These are phyloP conservation scores for Prunus persica DNA, from an alignment of 306 rosid genomes.

Conservation along the genomic window DNA sequence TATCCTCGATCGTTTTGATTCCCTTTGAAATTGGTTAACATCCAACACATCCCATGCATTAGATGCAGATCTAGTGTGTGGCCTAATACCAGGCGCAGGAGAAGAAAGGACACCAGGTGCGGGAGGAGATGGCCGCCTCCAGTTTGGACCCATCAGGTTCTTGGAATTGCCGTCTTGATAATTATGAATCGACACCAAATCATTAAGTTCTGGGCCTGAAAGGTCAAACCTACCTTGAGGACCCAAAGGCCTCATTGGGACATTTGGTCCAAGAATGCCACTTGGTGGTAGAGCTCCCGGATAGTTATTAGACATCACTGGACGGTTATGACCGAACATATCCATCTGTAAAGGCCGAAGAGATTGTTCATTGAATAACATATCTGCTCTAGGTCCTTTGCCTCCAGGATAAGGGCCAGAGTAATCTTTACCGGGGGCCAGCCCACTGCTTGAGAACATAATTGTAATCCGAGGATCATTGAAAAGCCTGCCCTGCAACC, in stretches of 20 bases:
- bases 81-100: conserved; percentile 55
- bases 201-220: conserved; percentile 65
- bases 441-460: conserved; percentile 81
- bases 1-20: conserved; percentile 69
- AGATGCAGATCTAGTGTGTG: conserved; percentile 56
- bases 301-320: conserved; percentile 60
- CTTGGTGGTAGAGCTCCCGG: conserved; percentile 55
- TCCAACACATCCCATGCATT: conserved; percentile 81
- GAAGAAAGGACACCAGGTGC: conserved; percentile 67
- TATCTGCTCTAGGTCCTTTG: conserved; percentile 71
- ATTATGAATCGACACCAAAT: conserved; percentile 41
- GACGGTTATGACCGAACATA: conserved; percentile 57
- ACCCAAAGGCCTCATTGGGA: conserved; percentile 71
- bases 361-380: conserved; percentile 53
- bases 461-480: conserved; percentile 92
- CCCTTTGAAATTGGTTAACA: conserved; percentile 71
- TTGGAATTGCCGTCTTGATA: conserved; percentile 75
- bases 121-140: conserved; percentile 87
- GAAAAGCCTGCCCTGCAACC: conserved; percentile 95
- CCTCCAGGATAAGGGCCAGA: conserved; percentile 52
- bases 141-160: conserved; percentile 62
- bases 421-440: conserved; percentile 66
- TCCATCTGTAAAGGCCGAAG: conserved; percentile 67
- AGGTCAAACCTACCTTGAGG: conserved; percentile 66
- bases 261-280: conserved; percentile 57